Evolutionary conservation across 176 grass and related monocot species (phyloP).

Genomic region (Avena sativa): DNA sequence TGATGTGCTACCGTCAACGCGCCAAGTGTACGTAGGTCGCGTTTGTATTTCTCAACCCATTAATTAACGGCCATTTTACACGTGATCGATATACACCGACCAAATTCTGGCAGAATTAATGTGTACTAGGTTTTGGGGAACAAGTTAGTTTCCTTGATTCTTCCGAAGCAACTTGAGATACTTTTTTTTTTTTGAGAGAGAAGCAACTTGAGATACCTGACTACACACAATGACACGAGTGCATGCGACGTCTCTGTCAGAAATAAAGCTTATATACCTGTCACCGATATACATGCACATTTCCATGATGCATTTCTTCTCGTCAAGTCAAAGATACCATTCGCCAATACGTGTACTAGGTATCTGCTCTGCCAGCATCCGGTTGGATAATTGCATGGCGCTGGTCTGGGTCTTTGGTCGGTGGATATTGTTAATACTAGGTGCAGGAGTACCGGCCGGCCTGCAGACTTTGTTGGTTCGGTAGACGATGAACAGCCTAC

Average conservation of each 20-base stretch:
- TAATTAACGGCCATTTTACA: not conserved
- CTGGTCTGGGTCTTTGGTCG: constrained; percentile 29
- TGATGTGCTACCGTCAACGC: not conserved
- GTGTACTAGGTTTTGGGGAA: not conserved
- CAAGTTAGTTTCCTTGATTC: too few relatives aligned
- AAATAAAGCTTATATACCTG: too few relatives aligned
- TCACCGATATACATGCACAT: too few relatives aligned
- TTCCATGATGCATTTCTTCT: too few relatives aligned
- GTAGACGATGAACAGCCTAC: not conserved
- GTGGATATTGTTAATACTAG: constrained; percentile 3
- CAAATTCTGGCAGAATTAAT: not conserved
- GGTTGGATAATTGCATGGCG: not conserved
- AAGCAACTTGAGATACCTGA: too few relatives aligned
- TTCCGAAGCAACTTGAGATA: too few relatives aligned
- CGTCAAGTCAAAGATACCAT: too few relatives aligned
- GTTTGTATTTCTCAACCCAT: not conserved
- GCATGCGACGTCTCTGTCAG: too few relatives aligned
- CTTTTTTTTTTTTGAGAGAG: too few relatives aligned
- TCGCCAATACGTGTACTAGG: too few relatives aligned
- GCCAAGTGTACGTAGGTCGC: not conserved
- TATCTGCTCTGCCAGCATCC: too few relatives aligned
- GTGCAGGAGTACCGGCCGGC: constrained; percentile 2
- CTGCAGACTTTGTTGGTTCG: not conserved
- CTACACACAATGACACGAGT: too few relatives aligned
- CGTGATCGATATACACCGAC: not conserved